Conservation (phyloP, 768 basidiomycete species). For the Tricholoma saponaceum region DNA sequence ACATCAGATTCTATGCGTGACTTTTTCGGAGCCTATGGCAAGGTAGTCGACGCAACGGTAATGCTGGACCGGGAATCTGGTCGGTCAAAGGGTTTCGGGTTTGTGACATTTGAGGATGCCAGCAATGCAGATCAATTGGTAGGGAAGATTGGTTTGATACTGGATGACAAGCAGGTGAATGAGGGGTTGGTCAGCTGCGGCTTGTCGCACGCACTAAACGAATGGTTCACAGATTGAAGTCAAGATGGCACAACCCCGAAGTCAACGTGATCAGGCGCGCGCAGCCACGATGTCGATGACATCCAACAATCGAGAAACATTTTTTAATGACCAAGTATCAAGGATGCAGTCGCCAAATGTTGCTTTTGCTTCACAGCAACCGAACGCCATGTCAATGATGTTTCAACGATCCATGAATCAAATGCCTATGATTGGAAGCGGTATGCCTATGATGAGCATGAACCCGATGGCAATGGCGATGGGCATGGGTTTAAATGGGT, state of each 20-base stretch:
- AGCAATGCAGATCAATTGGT: slow-evolving; percentile 64
- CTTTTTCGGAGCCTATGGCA: slow-evolving; percentile 72
- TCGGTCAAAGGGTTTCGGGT: slow-evolving; percentile 80
- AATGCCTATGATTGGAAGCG: slow-evolving; percentile 39
- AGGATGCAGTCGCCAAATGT: slow-evolving; percentile 30
- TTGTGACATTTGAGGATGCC: slow-evolving; percentile 74
- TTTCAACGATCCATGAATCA: slow-evolving; percentile 50
- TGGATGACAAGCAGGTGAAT: slow-evolving; percentile 75
- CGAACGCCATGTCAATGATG: slow-evolving; percentile 50
- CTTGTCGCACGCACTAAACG: neutral
- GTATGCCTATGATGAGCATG: slow-evolving; percentile 37
- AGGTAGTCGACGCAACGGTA: slow-evolving; percentile 78
- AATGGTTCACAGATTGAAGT: slow-evolving; percentile 64
- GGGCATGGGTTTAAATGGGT: slow-evolving; percentile 35
- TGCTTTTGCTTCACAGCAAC: slow-evolving; percentile 30
- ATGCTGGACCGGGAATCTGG: slow-evolving; percentile 80
- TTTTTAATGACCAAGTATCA: slow-evolving; percentile 31
- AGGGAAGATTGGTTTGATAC: slow-evolving; percentile 57
- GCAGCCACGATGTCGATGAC: slow-evolving; percentile 17
- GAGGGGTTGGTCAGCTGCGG: neutral
- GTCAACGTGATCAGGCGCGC: slow-evolving; percentile 53
- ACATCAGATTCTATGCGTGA: slow-evolving; percentile 67
- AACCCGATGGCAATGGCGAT: slow-evolving; percentile 50
- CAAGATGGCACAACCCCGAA: slow-evolving; percentile 74
- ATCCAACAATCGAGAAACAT: slow-evolving; percentile 17